Evolutionary conservation across 2,329 filamentous ascomycete species (phyloP).

Genomic region (Dactylellina sp.): DNA sequence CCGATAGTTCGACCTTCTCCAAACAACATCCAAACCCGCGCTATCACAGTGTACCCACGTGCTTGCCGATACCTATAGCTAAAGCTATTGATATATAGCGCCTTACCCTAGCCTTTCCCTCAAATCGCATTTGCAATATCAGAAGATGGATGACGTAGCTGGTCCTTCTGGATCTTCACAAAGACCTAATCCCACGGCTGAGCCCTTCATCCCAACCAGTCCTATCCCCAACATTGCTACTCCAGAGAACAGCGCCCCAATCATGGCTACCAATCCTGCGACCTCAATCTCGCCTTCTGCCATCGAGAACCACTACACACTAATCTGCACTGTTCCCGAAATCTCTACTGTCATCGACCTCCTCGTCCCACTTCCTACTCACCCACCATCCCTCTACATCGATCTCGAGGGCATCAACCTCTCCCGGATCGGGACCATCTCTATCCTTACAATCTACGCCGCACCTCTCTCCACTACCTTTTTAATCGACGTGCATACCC

Average conservation of each 20-base stretch:
- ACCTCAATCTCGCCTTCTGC: neutral
- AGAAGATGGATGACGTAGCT: neutral
- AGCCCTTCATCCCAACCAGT: neutral
- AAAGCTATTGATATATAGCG: no score
- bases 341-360: constrained; percentile 28
- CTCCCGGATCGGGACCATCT: constrained; percentile 65
- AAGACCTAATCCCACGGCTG: constrained; percentile 5
- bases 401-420: constrained; percentile 68
- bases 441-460: constrained; percentile 65
- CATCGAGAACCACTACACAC: constrained; percentile 17
- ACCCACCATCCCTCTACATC: constrained; percentile 65
- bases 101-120: no score
- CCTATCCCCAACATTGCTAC: neutral
- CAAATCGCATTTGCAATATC: no score
- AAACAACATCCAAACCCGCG: no score
- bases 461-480: constrained; percentile 62
- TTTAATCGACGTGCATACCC: constrained; percentile 66
- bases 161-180: neutral
- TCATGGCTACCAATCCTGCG: neutral
- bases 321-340: constrained; percentile 28
- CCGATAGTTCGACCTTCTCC: no score
- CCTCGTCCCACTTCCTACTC: constrained; percentile 59
- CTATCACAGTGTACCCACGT: no score
- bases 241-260: neutral
- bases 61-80: no score